phyloP scores from a whole-genome alignment of 768 basidiomycete genomes.

The Pleurotus citrinopileatus region DNA sequence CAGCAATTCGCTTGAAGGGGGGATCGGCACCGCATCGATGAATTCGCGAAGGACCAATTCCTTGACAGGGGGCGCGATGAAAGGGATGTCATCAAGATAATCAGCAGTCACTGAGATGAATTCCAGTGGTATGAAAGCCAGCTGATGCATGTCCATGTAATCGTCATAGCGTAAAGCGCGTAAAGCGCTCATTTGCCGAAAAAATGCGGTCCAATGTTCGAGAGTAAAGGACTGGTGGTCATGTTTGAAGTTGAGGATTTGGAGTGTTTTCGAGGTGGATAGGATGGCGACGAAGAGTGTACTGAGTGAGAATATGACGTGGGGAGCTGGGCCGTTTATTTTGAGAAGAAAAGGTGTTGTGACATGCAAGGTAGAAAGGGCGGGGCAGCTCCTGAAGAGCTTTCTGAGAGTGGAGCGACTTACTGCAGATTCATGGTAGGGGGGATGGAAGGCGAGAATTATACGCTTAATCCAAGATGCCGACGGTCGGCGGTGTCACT shows the following conservation, averaged over 20 bases:
- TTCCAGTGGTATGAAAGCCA: neutral
- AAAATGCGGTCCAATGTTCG: neutral
- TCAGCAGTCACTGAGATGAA: neutral
- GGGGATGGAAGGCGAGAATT: neutral
- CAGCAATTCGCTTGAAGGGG: no score
- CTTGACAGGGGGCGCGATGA: neutral
- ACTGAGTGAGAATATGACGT: no score
- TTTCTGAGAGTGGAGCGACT: neutral
- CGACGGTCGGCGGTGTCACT: no score
- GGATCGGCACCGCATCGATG: no score
- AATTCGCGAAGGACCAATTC: neutral
- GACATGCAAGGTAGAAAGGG: no score
- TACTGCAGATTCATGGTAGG: neutral
- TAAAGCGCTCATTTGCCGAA: neutral
- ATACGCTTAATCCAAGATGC: neutral
- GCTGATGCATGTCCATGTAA: neutral
- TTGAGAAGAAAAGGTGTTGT: no score
- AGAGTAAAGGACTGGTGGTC: neutral
- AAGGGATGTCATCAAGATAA: neutral
- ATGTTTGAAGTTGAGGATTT: neutral
- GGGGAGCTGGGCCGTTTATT: no score
- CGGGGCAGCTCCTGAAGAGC: neutral
- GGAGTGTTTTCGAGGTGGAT: no score
- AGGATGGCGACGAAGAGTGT: no score
- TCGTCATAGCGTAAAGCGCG: neutral